Evolutionary conservation across 768 basidiomycete species (phyloP).

Genomic region (Cystobasidium onofrii): DNA sequence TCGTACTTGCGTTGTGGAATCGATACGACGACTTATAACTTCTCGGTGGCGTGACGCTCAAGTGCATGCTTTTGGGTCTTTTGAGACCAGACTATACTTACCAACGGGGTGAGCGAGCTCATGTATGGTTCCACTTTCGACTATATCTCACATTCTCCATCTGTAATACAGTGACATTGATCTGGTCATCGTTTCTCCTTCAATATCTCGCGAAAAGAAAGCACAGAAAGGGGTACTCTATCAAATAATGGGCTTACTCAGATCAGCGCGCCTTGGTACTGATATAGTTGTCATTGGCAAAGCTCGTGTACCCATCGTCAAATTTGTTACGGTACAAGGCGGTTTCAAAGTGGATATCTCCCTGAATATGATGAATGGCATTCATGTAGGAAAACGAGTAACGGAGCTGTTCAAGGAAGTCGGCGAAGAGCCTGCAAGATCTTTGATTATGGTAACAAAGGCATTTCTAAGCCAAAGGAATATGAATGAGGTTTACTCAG

Average conservation of each 20-base stretch:
- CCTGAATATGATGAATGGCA: conserved; percentile 79
- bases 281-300: conserved; percentile 80
- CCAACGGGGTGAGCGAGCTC: conserved; percentile 65
- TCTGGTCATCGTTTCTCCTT: conserved; percentile 71
- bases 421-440: conserved; percentile 37
- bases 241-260: conserved; percentile 67
- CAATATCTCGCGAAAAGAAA: conserved; percentile 62
- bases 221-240: conserved; percentile 54
- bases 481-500: conserved; percentile 97
- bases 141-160: conserved; percentile 12
- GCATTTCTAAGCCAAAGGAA: conserved; percentile 76
- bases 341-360: conserved; percentile 82
- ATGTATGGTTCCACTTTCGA: background rate
- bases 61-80: conserved; percentile 83
- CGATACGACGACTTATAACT: conserved; percentile 61
- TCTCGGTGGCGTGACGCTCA: conserved; percentile 67
- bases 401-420: conserved; percentile 63
- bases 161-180: conserved; percentile 71
- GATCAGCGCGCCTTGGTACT: conserved; percentile 62
- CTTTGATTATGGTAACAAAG: conserved; percentile 77
- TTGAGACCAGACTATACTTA: conserved; percentile 84
- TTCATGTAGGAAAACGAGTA: conserved; percentile 68
- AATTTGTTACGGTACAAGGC: conserved; percentile 74
- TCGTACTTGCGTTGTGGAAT: conserved; percentile 61
- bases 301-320: conserved; percentile 93